These are phyloP conservation scores for Neonectria punicea DNA, from an alignment of 2,329 filamentous ascomycete genomes.

Conservation along the genomic window DNA sequence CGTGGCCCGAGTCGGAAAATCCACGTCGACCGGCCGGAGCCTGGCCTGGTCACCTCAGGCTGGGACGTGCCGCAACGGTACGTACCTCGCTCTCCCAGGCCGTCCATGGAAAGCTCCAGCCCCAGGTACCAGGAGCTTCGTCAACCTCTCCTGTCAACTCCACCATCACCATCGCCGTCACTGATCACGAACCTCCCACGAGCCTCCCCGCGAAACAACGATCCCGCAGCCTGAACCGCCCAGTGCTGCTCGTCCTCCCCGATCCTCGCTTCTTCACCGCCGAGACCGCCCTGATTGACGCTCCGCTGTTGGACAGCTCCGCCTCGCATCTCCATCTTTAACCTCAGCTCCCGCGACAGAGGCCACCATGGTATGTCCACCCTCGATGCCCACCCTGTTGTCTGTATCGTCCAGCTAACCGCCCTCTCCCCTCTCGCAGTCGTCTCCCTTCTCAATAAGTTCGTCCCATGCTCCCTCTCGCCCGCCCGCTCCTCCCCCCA, in stretches of 20 bases:
- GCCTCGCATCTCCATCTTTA: constrained; percentile 34
- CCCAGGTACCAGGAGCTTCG: constrained; percentile 31
- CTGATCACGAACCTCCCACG: constrained; percentile 25
- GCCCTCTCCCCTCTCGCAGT: constrained; percentile 61
- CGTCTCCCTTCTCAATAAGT: constrained; percentile 97
- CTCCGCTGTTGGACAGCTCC: constrained; percentile 27
- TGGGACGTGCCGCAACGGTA: constrained; percentile 29
- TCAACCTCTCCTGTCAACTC: constrained; percentile 28
- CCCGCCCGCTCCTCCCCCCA: constrained; percentile 6
- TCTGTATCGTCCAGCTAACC: constrained; percentile 38
- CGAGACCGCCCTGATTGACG: constrained; percentile 33
- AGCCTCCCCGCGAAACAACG: constrained; percentile 27
- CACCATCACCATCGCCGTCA: constrained; percentile 22
- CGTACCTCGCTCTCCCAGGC: constrained; percentile 8
- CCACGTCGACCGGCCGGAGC: constrained; percentile 21
- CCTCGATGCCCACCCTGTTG: background rate
- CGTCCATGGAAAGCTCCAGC: constrained; percentile 18
- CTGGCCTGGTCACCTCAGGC: constrained; percentile 1
- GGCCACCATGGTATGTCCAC: constrained; percentile 45
- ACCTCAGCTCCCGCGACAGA: constrained; percentile 27
- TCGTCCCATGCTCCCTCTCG: constrained; percentile 47
- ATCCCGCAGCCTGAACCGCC: background rate
- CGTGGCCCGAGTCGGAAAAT: constrained; percentile 21
- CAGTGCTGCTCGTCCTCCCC: background rate
- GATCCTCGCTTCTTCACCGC: constrained; percentile 7